Evolutionary conservation across 192 early-diverging fungal species (phyloP).

Genomic region (Backusella mclennaniae): DNA sequence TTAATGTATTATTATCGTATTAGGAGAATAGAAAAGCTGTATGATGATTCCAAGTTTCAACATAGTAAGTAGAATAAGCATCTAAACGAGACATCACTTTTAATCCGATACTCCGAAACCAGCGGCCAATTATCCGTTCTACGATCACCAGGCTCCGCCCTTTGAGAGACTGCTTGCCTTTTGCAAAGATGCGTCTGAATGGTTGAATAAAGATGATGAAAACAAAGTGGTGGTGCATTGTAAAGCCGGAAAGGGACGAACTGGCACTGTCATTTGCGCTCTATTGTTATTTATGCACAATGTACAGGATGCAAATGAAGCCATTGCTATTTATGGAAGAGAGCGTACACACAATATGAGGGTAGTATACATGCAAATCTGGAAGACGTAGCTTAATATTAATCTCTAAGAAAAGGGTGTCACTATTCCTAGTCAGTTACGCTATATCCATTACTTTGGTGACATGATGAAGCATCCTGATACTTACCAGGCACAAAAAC

Average conservation of each 20-base stretch:
- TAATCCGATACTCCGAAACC: too few relatives aligned
- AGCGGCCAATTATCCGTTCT: conserved; percentile 51
- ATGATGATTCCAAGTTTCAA: conserved; percentile 46
- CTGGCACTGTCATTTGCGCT: conserved; percentile 55
- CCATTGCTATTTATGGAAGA: conserved; percentile 46
- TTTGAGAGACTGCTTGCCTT: conserved; percentile 46
- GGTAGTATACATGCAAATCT: conserved; percentile 20
- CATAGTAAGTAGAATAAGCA: not conserved
- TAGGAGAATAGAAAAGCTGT: conserved; percentile 54
- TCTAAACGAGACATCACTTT: not conserved
- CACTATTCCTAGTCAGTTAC: conserved; percentile 57
- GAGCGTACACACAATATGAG: conserved; percentile 45
- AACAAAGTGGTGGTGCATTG: conserved; percentile 61
- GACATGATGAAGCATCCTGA: conserved; percentile 28
- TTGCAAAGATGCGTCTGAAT: conserved; percentile 48
- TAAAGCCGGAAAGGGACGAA: conserved; percentile 67
- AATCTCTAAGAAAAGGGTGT: conserved; percentile 35
- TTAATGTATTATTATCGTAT: not conserved
- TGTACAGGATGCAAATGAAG: conserved; percentile 33
- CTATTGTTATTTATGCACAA: conserved; percentile 42
- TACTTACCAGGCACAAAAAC: conserved; percentile 15
- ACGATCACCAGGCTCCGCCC: conserved; percentile 56
- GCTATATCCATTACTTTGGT: conserved; percentile 55
- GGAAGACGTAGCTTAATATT: too few relatives aligned
- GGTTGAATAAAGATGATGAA: conserved; percentile 34